These are phyloP conservation scores for Fraxinus floribunda DNA, from an alignment of 305 asterid species.

Conservation along the genomic window DNA sequence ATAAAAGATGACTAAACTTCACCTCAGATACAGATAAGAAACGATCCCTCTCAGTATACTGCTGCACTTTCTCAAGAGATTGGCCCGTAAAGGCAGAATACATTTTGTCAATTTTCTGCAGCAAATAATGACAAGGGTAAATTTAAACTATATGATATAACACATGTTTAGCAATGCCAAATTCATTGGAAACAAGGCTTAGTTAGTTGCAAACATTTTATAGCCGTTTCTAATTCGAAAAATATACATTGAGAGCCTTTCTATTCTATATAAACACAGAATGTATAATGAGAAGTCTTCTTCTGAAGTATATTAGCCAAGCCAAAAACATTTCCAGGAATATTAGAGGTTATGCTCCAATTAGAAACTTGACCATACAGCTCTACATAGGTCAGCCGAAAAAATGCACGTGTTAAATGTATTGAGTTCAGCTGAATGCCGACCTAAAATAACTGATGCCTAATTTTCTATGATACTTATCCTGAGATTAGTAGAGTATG, in stretches of 20 bases:
- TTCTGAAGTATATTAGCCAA: conserved; percentile 1
- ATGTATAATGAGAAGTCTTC: not conserved
- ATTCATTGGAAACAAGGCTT: not conserved
- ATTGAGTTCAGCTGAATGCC: not conserved
- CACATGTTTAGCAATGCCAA: not conserved
- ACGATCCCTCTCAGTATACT: conserved; percentile 79
- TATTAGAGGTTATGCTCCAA: not conserved
- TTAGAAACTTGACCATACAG: not conserved
- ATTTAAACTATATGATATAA: not conserved
- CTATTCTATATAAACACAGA: not conserved
- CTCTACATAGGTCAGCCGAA: not conserved
- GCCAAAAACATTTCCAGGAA: not conserved
- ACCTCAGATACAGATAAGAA: conserved; percentile 87
- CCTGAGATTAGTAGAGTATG: not conserved
- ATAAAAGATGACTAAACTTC: conserved; percentile 26
- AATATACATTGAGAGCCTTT: not conserved
- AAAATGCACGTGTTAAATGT: not conserved
- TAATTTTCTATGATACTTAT: not conserved
- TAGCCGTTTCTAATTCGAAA: not conserved
- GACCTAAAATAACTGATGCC: not conserved
- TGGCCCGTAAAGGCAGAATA: conserved; percentile 86
- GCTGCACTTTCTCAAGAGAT: conserved; percentile 76
- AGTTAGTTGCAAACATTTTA: not conserved
- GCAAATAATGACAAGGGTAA: conserved; percentile 16
- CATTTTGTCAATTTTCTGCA: conserved; percentile 86